Evolutionary conservation across 1,284 basidiomycete species (phyloP), one percentile per base, ranked within the genome.

Genomic region (Trichosporon sp.): DNA sequence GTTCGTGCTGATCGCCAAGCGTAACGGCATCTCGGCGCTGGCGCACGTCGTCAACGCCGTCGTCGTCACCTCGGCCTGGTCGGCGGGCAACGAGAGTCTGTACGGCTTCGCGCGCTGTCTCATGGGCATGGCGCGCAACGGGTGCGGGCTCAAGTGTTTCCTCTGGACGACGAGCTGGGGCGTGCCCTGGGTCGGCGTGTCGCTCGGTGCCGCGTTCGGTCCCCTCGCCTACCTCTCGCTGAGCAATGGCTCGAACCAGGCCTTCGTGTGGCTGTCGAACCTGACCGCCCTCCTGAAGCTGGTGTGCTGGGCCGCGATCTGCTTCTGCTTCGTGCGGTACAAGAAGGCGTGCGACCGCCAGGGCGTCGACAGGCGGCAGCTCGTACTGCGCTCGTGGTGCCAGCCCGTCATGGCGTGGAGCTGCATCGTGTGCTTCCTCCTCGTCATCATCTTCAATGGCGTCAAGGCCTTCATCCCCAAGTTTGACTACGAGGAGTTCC

Each of bases 311-410:
- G 73, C 75, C 4, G 76, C 73, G 5, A 64, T 79, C 54, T 85
- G 85, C 38, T 73, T 92, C 56, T 92, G 91, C 4, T 94, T 93
- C 78, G 78, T 91, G 67, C 89, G 90, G 35, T 94, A 94, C 86
- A 87, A 92, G 79, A 79, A 85, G 4, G 93, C 92, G 35, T 79
- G 90, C 80, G 90, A 90, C 77, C 89, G 83, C 0, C 92, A 94
- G 78, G 90, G 90, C 35, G 37, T 66, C 56, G 65, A 68, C 56
- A 43, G 92, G 63, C 83, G 70, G 7, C 86, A 83, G 1, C 86
- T 95, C 11, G 92, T 92, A 0, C 93, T 87, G 78, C 80, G 78
- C 5, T 88, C 88, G 2, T 81, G 80, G 31, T 68, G 91, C 26
- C 89, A 71, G 70, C 70, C 70, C 31, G 69, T 68, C 66, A 51